Evolutionary conservation across 2,329 filamentous ascomycete species (phyloP), one percentile per base, ranked within the genome.

Genomic region (Colletotrichum falcatum): DNA sequence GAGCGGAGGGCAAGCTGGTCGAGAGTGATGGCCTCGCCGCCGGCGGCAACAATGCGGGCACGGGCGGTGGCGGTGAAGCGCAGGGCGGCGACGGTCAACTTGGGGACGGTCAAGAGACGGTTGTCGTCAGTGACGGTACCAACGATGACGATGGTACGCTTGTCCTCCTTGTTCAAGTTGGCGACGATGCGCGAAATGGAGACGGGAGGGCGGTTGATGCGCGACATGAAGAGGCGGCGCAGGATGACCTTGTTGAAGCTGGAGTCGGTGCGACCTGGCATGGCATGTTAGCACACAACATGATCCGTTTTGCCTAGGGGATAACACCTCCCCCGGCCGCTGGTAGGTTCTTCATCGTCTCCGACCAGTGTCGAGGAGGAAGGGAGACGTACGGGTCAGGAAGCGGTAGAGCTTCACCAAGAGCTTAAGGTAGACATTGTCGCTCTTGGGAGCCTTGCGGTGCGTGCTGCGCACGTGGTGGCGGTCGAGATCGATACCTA

Each of bases 211-310:
- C 95, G 93, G 93, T 98, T 98, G 87, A 97, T 97, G 86, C 95
- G 94, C 84, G 94, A 97, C 94, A 96, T 97, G 83, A 97, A 97
- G 74, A 99, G 92, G 81, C 96, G 94, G 84, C 95, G 94, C 80
- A 99, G 93, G 82, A 99, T 91, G 80, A 96, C 93, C 90, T 97
- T 97, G 93, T 99, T 99, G 93, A 99, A 99, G 87, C 90, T 90
- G 76, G 94, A 90, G 85, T 98, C 96, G 83, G 96, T 99, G 83
- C 96, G 95, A 87, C 94, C 94, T 97, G 79, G 37, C 3, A 20
- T 49, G 12, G 4, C 1, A 37, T 16, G 53, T 55, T 3, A 55
- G 53, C 44, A 11, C 6, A 44, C 42, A 9, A 23, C 20, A 16
- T 46, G 6, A 12, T 46, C 20, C 42, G 8, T 9, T n/a, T 42